Percentiles rank a stretch among this genome's conserved stretches.
These are phyloP conservation scores for Fusarium succisae DNA, from an alignment of 2,329 filamentous ascomycete genomes.

Conservation along the genomic window DNA sequence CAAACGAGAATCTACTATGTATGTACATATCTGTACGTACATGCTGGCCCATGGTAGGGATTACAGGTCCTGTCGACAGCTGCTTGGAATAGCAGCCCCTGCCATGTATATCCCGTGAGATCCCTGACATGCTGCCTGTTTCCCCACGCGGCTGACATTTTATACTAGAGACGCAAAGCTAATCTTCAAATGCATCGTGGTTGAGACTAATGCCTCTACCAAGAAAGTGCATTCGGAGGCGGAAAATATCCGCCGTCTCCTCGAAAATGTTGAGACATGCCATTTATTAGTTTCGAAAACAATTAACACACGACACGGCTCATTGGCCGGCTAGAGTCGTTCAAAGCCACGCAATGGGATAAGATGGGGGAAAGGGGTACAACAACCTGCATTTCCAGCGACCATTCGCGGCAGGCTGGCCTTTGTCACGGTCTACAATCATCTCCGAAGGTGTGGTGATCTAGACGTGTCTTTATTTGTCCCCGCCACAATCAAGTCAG, in stretches of 20 bases:
- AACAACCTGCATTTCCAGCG: background rate
- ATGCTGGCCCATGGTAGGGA: background rate
- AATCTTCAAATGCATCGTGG: slow-evolving; percentile 21
- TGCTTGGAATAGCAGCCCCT: background rate
- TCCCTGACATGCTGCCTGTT: slow-evolving; percentile 5
- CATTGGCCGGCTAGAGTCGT: background rate
- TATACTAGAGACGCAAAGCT: slow-evolving; percentile 25
- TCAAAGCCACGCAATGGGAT: slow-evolving; percentile 17
- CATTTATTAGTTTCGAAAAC: background rate
- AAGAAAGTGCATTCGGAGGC: slow-evolving; percentile 7
- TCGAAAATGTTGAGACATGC: slow-evolving; percentile 15
- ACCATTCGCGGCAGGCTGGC: background rate
- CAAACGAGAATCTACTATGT: background rate
- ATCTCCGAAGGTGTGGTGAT: slow-evolving; percentile 9
- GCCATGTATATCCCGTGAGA: slow-evolving; percentile 9
- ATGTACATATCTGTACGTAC: background rate
- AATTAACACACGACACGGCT: slow-evolving; percentile 9
- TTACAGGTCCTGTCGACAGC: background rate
- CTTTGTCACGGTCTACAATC: slow-evolving; percentile 11
- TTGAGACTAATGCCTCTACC: slow-evolving; percentile 21
- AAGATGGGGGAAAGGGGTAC: slow-evolving; percentile 4
- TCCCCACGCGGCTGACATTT: slow-evolving; percentile 9
- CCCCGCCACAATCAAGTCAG: slow-evolving; percentile 20
- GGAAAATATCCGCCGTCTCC: slow-evolving; percentile 1
- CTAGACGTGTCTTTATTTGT: slow-evolving; percentile 20